Conservation (phyloP, 139 green algal species). For the Chlamydomonas asymmetrica region DNA sequence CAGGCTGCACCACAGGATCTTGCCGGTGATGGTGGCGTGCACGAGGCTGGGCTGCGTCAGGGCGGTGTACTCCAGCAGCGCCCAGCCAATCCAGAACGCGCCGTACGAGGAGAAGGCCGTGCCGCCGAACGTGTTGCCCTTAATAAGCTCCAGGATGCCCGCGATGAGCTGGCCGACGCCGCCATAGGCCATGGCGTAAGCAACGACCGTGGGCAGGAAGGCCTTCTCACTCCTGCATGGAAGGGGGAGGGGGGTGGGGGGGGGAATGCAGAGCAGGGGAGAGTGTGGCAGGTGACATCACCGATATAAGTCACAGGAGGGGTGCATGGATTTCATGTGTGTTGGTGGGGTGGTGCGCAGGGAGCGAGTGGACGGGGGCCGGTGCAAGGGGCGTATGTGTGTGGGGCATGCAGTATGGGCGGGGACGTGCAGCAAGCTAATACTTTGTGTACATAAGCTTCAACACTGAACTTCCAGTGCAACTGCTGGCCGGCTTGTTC, state of each 20-base stretch:
- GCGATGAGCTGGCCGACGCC: too few species aligned
- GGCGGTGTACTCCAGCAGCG: not conserved
- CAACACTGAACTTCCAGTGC: too few species aligned
- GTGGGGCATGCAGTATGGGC: not conserved
- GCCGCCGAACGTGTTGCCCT: constrained; percentile 63
- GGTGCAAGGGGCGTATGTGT: not conserved
- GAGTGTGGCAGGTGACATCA: too few species aligned
- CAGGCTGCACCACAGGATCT: not conserved
- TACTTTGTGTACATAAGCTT: too few species aligned
- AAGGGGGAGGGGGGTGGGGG: not conserved
- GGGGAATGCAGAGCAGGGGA: too few species aligned
- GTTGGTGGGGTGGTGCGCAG: too few species aligned
- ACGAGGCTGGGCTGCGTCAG: not conserved
- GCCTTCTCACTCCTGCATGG: constrained; percentile 14
- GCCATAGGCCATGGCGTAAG: too few species aligned
- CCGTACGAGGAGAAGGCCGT: constrained; percentile 58
- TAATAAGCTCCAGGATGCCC: constrained; percentile 36
- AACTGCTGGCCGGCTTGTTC: not conserved
- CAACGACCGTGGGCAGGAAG: too few species aligned
- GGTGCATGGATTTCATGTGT: not conserved
- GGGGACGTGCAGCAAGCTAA: too few species aligned
- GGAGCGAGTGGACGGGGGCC: too few species aligned
- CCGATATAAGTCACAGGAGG: too few species aligned
- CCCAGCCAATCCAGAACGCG: constrained; percentile 43
- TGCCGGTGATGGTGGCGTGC: not conserved